Evolutionary conservation across 306 rosid genomes (phyloP).

Genomic region (Prunus fruticosa): DNA sequence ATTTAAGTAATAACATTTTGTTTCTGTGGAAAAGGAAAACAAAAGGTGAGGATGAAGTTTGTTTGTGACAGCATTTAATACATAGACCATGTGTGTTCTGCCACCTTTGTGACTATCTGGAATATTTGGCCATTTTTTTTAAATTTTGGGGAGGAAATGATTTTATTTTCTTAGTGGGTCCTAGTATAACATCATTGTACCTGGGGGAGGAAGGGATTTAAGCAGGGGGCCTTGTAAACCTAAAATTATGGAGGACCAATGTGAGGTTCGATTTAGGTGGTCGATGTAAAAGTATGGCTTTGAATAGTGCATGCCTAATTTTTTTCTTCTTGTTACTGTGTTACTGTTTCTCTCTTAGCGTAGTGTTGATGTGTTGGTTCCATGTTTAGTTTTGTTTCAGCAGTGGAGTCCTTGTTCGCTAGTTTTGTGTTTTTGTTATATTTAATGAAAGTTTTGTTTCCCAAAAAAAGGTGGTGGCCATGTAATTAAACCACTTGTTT

Average conservation of each 20-base stretch:
- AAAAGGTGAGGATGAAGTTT: not conserved
- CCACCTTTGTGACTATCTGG: not conserved
- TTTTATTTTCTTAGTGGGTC: not conserved
- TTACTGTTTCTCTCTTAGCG: not conserved
- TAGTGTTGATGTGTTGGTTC: not conserved
- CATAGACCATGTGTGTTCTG: not conserved
- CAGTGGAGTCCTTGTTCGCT: not conserved
- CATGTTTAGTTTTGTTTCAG: not conserved
- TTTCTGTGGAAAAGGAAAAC: not conserved
- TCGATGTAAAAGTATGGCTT: not conserved
- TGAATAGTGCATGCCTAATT: not conserved
- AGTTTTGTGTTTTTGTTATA: not conserved
- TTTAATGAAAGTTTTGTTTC: not conserved
- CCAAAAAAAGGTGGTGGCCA: not conserved
- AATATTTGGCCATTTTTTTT: not conserved
- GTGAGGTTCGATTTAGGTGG: not conserved
- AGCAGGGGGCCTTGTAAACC: not conserved
- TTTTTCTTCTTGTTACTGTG: not conserved
- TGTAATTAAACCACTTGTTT: not conserved
- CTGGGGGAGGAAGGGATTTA: not conserved
- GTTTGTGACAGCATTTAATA: not conserved
- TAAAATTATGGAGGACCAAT: not conserved
- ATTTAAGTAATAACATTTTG: not conserved
- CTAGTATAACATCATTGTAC: not conserved
- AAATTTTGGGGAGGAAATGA: not conserved